These are phyloP conservation scores for Viridothelium virens DNA, from an alignment of 495 filamentous ascomycete species.

Conservation along the genomic window DNA sequence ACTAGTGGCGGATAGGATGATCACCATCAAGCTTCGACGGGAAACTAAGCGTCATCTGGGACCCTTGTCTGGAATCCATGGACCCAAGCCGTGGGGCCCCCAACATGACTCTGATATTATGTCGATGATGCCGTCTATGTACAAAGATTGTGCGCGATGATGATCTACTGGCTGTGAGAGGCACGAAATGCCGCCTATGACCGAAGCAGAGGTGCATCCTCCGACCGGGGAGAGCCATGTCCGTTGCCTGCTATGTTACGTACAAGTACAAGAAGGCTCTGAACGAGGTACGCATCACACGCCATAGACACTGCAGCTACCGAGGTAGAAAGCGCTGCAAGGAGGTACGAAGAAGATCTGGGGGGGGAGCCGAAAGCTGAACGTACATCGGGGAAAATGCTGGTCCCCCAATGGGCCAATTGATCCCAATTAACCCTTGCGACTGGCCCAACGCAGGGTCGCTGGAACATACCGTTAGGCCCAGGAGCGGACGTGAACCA, in stretches of 20 bases:
- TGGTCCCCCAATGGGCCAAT: not conserved
- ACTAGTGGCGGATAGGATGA: conserved; percentile 7
- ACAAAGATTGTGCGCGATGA: not conserved
- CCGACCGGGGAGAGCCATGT: not conserved
- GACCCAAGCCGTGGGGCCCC: not conserved
- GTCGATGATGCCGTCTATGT: not conserved
- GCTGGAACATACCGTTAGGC: not conserved
- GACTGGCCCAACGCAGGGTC: not conserved
- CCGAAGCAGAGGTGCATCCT: not conserved
- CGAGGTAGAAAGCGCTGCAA: not conserved
- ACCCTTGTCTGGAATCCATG: not conserved
- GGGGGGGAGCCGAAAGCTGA: conserved; percentile 9
- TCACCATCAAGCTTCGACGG: conserved; percentile 4
- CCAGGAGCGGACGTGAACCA: not conserved
- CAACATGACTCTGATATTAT: not conserved
- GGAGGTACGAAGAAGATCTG: not conserved
- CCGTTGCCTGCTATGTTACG: not conserved
- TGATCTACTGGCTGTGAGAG: not conserved
- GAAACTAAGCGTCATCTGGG: not conserved
- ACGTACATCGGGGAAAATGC: conserved; percentile 5
- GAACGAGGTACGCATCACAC: not conserved
- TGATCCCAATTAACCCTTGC: not conserved
- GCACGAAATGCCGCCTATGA: not conserved
- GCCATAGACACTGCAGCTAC: not conserved
- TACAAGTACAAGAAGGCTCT: not conserved